Percentiles rank a stretch among this genome's conserved stretches.
Evolutionary conservation across 1,284 basidiomycete species (phyloP).

Genomic region (Heterobasidion irregulare): DNA sequence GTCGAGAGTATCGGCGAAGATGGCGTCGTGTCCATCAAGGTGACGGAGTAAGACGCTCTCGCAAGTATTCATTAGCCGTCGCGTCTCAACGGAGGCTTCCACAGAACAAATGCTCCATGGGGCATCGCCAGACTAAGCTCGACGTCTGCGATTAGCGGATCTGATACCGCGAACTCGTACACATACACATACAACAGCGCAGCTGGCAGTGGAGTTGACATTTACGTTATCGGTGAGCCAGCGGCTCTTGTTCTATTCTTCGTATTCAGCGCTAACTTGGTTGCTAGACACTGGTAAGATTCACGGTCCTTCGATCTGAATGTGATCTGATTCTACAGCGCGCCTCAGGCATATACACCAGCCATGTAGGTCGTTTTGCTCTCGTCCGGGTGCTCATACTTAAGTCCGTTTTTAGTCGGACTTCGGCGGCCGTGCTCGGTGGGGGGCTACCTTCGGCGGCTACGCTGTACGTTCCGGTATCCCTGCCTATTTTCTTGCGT

Average conservation of each 20-base stretch:
- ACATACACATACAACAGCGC: constrained; percentile 22
- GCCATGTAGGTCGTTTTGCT: constrained; percentile 32
- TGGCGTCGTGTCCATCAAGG: constrained; percentile 11
- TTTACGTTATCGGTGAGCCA: constrained; percentile 22
- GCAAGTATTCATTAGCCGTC: neutral
- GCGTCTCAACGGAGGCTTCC: constrained; percentile 4
- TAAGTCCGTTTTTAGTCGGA: constrained; percentile 25
- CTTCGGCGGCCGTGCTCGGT: constrained; percentile 63
- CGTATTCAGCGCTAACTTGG: neutral
- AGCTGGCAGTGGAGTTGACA: constrained; percentile 26
- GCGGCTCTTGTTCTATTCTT: neutral
- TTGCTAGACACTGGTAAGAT: constrained; percentile 17
- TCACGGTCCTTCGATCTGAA: neutral
- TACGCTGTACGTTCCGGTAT: constrained; percentile 10
- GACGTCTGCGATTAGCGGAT: constrained; percentile 7
- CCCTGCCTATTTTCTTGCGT: neutral
- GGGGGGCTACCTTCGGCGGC: constrained; percentile 45
- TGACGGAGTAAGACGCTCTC: constrained; percentile 8
- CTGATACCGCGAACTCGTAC: constrained; percentile 11
- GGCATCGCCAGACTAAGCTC: constrained; percentile 24
- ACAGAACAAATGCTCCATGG: constrained; percentile 25
- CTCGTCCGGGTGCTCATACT: neutral
- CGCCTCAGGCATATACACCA: constrained; percentile 42
- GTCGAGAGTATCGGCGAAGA: constrained; percentile 49
- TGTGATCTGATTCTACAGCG: neutral